Conservation (phyloP, 352 stramenopile genomes). For the Phytophthora fragariaefolia region DNA sequence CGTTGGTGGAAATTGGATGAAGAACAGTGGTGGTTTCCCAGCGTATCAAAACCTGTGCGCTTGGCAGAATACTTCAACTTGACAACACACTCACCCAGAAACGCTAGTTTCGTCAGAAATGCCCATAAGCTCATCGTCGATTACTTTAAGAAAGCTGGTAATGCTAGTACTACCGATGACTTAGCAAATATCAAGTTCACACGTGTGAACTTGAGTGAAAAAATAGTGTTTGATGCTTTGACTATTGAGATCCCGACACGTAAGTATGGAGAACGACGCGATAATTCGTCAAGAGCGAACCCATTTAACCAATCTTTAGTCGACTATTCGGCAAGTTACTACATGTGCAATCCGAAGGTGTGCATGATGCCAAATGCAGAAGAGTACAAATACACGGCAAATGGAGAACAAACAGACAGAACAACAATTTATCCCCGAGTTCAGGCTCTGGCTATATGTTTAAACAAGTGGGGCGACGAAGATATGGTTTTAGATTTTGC, state of each 20-base stretch:
- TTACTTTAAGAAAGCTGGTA: conserved; percentile 12
- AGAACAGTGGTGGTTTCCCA: background rate
- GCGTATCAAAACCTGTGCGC: background rate
- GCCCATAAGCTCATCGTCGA: background rate
- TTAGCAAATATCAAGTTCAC: conserved; percentile 16
- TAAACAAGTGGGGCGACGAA: background rate
- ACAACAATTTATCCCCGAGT: conserved; percentile 17
- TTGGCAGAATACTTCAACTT: conserved; percentile 18
- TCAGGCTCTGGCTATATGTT: conserved; percentile 17
- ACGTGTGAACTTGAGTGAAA: conserved; percentile 2
- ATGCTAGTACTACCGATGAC: conserved; percentile 7
- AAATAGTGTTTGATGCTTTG: conserved; percentile 8
- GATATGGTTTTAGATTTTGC: background rate
- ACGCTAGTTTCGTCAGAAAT: conserved; percentile 1
- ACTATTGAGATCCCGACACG: conserved; percentile 13
- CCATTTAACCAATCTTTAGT: background rate
- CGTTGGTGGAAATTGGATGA: conserved; percentile 2
- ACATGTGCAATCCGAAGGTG: conserved; percentile 7
- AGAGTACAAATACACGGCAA: no score
- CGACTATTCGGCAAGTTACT: no score
- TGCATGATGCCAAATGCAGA: background rate
- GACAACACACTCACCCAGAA: background rate
- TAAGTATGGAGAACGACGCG: background rate
- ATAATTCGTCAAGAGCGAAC: conserved; percentile 9
- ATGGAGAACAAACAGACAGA: background rate